Evolutionary conservation across 805 yeast species (phyloP).

Genomic region (Ogataea populi-albae): DNA sequence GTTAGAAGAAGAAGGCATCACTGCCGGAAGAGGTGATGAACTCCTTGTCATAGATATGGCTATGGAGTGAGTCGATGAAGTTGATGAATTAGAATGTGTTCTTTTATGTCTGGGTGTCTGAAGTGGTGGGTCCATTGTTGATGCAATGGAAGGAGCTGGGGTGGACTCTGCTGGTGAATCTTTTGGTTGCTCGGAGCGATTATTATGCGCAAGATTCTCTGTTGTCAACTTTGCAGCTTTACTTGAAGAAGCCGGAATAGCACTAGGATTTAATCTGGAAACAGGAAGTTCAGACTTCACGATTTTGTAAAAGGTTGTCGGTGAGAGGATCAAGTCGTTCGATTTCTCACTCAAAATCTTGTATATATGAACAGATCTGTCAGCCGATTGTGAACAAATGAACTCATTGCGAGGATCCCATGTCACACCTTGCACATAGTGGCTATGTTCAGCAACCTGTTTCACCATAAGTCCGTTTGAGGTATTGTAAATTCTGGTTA

Average conservation of each 20-base stretch:
- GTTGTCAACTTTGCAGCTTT: conserved; percentile 16
- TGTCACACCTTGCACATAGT: conserved; percentile 91
- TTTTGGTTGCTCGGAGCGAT: conserved; percentile 8
- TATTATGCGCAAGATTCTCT: conserved; percentile 19
- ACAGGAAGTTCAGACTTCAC: conserved; percentile 58
- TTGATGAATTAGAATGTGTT: conserved; percentile 40
- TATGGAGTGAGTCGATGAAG: conserved; percentile 34
- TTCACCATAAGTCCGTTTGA: conserved; percentile 53
- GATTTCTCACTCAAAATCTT: conserved; percentile 33
- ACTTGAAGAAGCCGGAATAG: conserved; percentile 7
- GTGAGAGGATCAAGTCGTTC: conserved; percentile 32
- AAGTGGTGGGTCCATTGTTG: conserved; percentile 32
- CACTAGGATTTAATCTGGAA: conserved; percentile 10
- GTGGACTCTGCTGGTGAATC: conserved; percentile 3
- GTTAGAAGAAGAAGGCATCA: conserved; percentile 36
- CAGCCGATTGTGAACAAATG: conserved; percentile 87
- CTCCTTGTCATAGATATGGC: conserved; percentile 24
- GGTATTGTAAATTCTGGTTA: conserved; percentile 64
- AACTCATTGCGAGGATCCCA: conserved; percentile 89
- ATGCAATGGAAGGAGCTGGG: conserved; percentile 10
- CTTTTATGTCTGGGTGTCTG: conserved; percentile 37
- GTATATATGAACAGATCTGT: conserved; percentile 76
- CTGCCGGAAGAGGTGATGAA: conserved; percentile 44
- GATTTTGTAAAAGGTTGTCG: conserved; percentile 46
- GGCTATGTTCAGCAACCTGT: conserved; percentile 71